Conservation (phyloP, 75 land plant species). For the Sequoiadendron giganteum region DNA sequence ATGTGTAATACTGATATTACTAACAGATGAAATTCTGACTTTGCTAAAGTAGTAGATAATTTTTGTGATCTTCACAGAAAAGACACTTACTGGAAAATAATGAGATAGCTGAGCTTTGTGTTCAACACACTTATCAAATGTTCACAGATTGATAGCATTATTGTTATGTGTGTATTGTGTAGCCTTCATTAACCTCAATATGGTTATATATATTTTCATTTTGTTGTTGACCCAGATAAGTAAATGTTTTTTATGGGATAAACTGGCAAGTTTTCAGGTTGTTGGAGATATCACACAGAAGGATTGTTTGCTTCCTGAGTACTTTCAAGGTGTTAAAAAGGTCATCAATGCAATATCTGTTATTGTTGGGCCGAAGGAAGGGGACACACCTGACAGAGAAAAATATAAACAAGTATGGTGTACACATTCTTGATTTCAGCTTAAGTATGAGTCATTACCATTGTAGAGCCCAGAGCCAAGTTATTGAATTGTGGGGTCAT, state of each 20-base stretch:
- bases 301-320: constrained; percentile 67
- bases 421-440: background rate
- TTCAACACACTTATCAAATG: background rate
- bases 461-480: background rate
- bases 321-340: constrained; percentile 83
- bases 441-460: constrained; percentile 9
- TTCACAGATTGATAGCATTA: background rate
- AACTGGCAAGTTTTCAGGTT: constrained; percentile 38
- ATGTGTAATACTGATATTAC: background rate
- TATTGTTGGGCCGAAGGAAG: constrained; percentile 99
- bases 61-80: background rate
- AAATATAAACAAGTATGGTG: constrained; percentile 86
- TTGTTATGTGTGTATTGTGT: too few relatives aligned
- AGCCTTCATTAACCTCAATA: background rate
- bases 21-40: background rate
- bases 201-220: background rate
- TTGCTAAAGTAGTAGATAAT: background rate
- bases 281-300: constrained; percentile 88
- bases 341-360: constrained; percentile 89
- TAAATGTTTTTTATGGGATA: background rate
- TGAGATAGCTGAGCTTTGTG: background rate
- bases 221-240: background rate
- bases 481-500: background rate
- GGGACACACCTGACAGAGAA: constrained; percentile 92
- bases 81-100: background rate